A percentile compares a stretch with the other conserved stretches of the same genome.
Evolutionary conservation across 345 rosid species (phyloP).

Genomic region (Dipteronia dyeriana): DNA sequence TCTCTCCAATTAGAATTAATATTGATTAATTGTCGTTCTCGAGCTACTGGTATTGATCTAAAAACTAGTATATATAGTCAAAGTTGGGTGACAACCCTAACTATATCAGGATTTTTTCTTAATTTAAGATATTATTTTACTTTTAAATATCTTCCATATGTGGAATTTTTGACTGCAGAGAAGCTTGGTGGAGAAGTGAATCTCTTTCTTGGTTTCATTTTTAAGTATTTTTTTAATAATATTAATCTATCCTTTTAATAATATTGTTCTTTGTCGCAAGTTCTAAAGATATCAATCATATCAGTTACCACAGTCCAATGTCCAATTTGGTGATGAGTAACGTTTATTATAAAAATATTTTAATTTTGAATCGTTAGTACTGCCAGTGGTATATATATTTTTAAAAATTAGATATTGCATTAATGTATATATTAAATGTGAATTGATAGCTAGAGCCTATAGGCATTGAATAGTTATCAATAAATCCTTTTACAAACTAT

Average conservation of each 20-base stretch:
- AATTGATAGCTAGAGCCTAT: not conserved
- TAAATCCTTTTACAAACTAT: not conserved
- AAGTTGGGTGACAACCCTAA: conserved; percentile 23
- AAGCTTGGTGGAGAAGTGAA: not conserved
- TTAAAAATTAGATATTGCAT: too few relatives aligned
- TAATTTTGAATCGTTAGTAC: too few relatives aligned
- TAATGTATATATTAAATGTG: not conserved
- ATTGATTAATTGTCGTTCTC: not conserved
- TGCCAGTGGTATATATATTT: too few relatives aligned
- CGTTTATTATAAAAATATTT: too few relatives aligned
- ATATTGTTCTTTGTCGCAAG: too few relatives aligned
- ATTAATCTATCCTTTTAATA: not conserved
- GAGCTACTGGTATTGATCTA: not conserved
- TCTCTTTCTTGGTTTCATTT: not conserved
- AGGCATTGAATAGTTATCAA: not conserved
- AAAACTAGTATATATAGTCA: conserved; percentile 4
- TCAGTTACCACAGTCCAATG: too few relatives aligned
- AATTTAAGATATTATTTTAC: not conserved
- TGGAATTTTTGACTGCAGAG: not conserved
- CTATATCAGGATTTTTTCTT: conserved; percentile 3
- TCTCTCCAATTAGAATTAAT: not conserved
- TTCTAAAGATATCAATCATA: not conserved
- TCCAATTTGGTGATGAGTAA: too few relatives aligned
- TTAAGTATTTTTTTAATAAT: too few relatives aligned
- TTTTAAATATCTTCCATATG: not conserved